Evolutionary conservation across 169 alveolate genomes (phyloP).

Genomic region (Eimeria zaria): DNA sequence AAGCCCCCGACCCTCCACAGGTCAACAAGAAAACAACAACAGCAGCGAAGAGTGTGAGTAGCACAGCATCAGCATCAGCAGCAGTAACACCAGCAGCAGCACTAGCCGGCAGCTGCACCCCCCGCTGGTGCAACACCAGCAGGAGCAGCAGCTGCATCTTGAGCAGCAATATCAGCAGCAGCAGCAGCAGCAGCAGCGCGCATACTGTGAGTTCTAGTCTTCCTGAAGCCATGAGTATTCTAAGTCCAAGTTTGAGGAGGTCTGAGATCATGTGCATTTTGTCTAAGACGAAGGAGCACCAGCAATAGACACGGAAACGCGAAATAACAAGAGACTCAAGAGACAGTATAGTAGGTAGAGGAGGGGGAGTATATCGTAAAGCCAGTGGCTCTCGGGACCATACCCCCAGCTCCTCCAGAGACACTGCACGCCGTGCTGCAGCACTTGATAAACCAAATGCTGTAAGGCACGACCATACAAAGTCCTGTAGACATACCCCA

Average conservation of each 20-base stretch:
- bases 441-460: constrained; percentile 63
- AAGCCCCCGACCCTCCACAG: neutral
- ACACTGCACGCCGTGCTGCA: constrained; percentile 40
- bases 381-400: constrained; percentile 82
- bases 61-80: neutral
- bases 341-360: constrained; percentile 89
- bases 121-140: neutral
- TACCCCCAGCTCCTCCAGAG: constrained; percentile 31
- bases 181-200: neutral
- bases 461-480: constrained; percentile 45
- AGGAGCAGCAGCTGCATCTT: neutral
- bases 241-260: constrained; percentile 90
- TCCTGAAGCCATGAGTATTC: constrained; percentile 84
- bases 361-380: constrained; percentile 87
- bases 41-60: neutral
- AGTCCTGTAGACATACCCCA: constrained; percentile 21
- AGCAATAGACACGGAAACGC: constrained; percentile 88
- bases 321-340: constrained; percentile 90
- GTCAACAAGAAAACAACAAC: neutral
- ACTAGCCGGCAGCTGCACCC: no score
- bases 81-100: neutral
- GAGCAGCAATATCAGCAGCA: neutral
- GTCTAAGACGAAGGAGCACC: constrained; percentile 93
- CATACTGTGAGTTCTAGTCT: constrained; percentile 77
- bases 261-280: constrained; percentile 93